A percentile compares a stretch with the other conserved stretches of the same genome.
Conservation (phyloP, 106 monocot species). For the Dendrobium huoshanense region DNA sequence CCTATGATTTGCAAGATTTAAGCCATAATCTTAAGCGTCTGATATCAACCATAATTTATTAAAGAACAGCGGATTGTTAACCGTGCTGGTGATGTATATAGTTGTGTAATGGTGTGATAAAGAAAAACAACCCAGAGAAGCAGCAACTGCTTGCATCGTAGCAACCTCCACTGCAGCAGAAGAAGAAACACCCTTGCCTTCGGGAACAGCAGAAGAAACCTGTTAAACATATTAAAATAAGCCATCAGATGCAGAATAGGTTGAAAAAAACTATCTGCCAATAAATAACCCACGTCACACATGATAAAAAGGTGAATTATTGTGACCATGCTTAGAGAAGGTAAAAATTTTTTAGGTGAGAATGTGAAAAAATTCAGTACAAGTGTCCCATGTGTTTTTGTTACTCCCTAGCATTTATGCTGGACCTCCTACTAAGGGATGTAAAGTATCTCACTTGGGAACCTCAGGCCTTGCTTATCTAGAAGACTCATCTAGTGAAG, state of each 20-base stretch:
- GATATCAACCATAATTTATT: neutral
- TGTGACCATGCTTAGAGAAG: no score
- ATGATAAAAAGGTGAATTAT: neutral
- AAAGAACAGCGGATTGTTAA: neutral
- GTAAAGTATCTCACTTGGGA: no score
- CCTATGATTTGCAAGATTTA: no score
- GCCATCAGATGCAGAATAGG: neutral
- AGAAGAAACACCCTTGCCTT: conserved; percentile 92
- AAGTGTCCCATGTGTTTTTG: no score
- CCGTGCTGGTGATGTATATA: neutral
- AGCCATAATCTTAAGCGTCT: no score
- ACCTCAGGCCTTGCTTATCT: no score
- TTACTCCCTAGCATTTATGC: no score
- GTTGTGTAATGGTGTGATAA: neutral
- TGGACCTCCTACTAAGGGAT: no score
- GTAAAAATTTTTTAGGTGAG: no score
- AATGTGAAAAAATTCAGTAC: no score
- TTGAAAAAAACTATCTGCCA: neutral
- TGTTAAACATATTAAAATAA: conserved; percentile 6
- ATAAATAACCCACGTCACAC: neutral
- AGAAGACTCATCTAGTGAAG: no score
- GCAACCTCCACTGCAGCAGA: conserved; percentile 89
- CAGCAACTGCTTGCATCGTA: conserved; percentile 82
- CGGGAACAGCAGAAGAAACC: conserved; percentile 89
- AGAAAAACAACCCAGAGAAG: conserved; percentile 53